Evolutionary conservation across 306 rosid species (phyloP), one percentile per base, ranked within the genome.

Genomic region (Gastrolobium bilobum): DNA sequence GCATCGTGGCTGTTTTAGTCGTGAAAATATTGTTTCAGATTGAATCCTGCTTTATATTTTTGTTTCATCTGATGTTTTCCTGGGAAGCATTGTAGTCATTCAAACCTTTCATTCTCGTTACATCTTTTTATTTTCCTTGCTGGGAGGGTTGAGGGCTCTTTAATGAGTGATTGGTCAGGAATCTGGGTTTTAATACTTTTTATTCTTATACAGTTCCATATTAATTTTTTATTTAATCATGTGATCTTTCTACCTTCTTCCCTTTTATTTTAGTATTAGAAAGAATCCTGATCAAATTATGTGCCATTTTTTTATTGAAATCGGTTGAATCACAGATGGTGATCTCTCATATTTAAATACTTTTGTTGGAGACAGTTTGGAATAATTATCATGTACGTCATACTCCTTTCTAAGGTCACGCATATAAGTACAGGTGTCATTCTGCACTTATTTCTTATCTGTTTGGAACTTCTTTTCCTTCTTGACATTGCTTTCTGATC

Each of bases 291-390:
- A 79, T 81, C 78, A 79, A 67, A 79, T 78, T 79, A 82, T 73
- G 61, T 78, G 77, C 75, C 77, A 38, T 60, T 60, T 86, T 76
- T 84, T 84, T 52, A 77, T 83, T 92, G 85, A 83, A 87, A 88
- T 86, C 82, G 73, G 79, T 68, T 90, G 84, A 83, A 88, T 75
- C 90, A 87, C 88, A 81, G 81, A 87, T 87, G 95, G 85, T 87
- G 89, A 73, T 89, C 83, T 85, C 88, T 90, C 97, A 86, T 87
- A 83, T 83, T 88, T 87, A 89, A 85, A 87, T 87, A 86, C 88
- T 85, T 84, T 86, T 90, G 92, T 91, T 89, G 91, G 93, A 92
- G 88, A 88, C 93, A 89, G 89, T 90, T 90, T 92, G 96, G 96
- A 90, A 92, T 90, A 87, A 88, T 86, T 85, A 82, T 88, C 90